A percentile compares a stretch with the other conserved stretches of the same genome.
Evolutionary conservation across 2,329 filamentous ascomycete genomes (phyloP).

Genomic region (Ophiosphaerella korrae): DNA sequence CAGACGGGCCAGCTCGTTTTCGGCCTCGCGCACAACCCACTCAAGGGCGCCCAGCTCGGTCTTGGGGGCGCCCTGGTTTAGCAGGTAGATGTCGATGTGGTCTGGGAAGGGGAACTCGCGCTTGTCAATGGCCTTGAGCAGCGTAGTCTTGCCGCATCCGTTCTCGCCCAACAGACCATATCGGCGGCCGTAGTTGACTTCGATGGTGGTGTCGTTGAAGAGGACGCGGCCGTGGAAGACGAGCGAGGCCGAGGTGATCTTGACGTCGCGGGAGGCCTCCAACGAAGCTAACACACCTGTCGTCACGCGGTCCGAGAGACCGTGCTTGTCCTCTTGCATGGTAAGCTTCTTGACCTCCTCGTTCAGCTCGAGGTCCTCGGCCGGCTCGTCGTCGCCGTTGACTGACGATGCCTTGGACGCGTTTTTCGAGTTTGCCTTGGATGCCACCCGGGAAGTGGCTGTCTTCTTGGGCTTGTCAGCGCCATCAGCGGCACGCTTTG

Average conservation of each 20-base stretch:
- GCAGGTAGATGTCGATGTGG: slow-evolving; percentile 95
- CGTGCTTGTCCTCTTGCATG: slow-evolving; percentile 93
- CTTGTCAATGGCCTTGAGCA: slow-evolving; percentile 90
- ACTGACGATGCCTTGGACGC: slow-evolving; percentile 68
- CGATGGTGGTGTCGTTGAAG: slow-evolving; percentile 90
- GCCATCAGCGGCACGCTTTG: slow-evolving; percentile 62
- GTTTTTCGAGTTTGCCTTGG: slow-evolving; percentile 68
- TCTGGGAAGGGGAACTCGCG: slow-evolving; percentile 96
- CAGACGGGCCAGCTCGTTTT: slow-evolving; percentile 87
- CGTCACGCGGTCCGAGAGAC: slow-evolving; percentile 95
- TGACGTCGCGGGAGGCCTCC: slow-evolving; percentile 86
- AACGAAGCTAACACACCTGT: slow-evolving; percentile 94
- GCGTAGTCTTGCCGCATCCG: slow-evolving; percentile 98
- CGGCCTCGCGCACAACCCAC: slow-evolving; percentile 95
- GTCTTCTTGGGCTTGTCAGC: slow-evolving; percentile 79
- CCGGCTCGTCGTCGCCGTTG: slow-evolving; percentile 75
- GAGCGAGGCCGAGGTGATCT: slow-evolving; percentile 90
- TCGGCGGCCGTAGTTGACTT: slow-evolving; percentile 88
- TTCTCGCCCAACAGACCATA: slow-evolving; percentile 98
- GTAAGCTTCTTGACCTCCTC: slow-evolving; percentile 86
- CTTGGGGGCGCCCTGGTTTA: slow-evolving; percentile 94
- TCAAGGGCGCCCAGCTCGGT: slow-evolving; percentile 89
- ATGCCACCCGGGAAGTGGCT: slow-evolving; percentile 71
- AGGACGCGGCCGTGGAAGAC: slow-evolving; percentile 98
- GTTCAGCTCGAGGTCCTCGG: slow-evolving; percentile 67